Evolutionary conservation across 768 basidiomycete species (phyloP), one percentile per base, ranked within the genome.

Genomic region (Trametes villosa): DNA sequence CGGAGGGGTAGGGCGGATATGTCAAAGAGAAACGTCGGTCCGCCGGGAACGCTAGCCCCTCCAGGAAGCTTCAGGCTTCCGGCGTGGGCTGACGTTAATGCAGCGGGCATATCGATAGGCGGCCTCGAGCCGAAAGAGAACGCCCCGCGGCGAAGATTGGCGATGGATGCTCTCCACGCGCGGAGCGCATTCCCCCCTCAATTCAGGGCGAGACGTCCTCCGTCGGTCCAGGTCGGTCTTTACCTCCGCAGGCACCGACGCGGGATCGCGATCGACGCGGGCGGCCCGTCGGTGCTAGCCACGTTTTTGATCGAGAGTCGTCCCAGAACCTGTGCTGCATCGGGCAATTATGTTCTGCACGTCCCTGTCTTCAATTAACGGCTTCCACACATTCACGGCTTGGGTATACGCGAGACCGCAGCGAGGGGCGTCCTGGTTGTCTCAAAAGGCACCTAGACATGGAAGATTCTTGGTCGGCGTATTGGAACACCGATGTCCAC

Each of bases 271-370:
- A 55, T 55, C 54, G 31, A 20, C 18, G 20, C 44, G 29, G 4
- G 53, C 53, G 29, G 41, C 20, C 50, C 50, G 40, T 42, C 40
- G 40, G 52, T 42, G n/a, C 52, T 13, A 33, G 44, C 53, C 53
- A 46, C 30, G 53, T 42, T 55, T 46, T 55, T 36, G 54, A 55
- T 55, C 54, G 54, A 46, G 54, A 38, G 33, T 34, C 33, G 7
- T 34, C 7, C 8, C 33, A 8, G 33, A 8, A 34, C 33, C 7
- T 34, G 33, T n/a, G n/a, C n/a, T n/a, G n/a, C n/a, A n/a, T n/a
- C n/a, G n/a, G n/a, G n/a, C n/a, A n/a, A n/a, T n/a, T n/a, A n/a
- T n/a, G n/a, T n/a, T n/a, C n/a, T n/a, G n/a, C n/a, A n/a, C n/a
- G n/a, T n/a, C n/a, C n/a, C n/a, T n/a, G n/a, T n/a, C n/a, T n/a